phyloP scores from a whole-genome alignment of 1,139 yeast species.

The Hanseniaspora uvarum region DNA sequence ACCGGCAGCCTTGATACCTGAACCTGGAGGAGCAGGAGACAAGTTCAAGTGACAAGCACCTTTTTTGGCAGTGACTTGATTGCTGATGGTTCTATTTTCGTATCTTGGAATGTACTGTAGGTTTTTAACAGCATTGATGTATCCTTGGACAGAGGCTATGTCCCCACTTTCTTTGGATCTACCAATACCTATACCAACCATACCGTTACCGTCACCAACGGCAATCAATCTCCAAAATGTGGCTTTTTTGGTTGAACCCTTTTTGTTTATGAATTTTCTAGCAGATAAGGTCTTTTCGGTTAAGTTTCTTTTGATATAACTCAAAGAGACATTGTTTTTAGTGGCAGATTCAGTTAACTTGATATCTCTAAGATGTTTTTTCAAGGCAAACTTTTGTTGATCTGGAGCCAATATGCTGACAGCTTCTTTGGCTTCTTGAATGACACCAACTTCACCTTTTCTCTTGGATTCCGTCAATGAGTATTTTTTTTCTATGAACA shows the following conservation, averaged over 20 bases:
- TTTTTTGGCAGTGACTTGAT: constrained; percentile 70
- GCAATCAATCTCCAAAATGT: constrained; percentile 78
- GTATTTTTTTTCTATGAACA: constrained; percentile 33
- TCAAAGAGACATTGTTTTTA: constrained; percentile 64
- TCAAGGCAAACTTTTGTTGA: constrained; percentile 33
- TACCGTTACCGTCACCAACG: constrained; percentile 88
- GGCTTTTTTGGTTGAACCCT: constrained; percentile 85
- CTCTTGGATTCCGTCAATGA: constrained; percentile 17
- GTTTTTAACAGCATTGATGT: constrained; percentile 89
- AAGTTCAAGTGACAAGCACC: constrained; percentile 78
- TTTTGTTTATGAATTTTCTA: constrained; percentile 84
- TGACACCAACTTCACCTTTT: constrained; percentile 24
- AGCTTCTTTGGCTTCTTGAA: constrained; percentile 21
- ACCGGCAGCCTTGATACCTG: constrained; percentile 87
- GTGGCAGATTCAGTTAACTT: constrained; percentile 32
- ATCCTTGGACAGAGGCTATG: constrained; percentile 68
- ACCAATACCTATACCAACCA: constrained; percentile 93
- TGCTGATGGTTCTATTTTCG: constrained; percentile 84
- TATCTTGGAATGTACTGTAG: constrained; percentile 72
- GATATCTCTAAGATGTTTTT: constrained; percentile 36
- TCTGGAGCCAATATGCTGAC: constrained; percentile 24
- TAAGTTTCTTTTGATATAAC: constrained; percentile 50
- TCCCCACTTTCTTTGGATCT: constrained; percentile 63
- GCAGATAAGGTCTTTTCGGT: constrained; percentile 57
- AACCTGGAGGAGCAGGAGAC: constrained; percentile 86